Base-by-base conservation (phyloP, 202 grass and related monocot species). In the Brachypodium distachyon region DNA sequence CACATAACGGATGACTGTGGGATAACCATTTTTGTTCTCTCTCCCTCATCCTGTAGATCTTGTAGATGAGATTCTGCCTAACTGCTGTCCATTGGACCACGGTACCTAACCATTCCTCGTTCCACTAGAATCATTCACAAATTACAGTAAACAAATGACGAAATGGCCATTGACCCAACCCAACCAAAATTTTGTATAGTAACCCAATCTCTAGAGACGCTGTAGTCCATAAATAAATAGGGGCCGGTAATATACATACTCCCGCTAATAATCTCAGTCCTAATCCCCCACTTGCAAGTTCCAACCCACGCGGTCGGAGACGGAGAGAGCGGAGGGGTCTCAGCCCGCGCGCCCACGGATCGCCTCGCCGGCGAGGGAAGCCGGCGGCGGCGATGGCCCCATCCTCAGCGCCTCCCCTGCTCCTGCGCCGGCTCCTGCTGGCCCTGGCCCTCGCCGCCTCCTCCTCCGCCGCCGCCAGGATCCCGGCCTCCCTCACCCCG, bases 401-500 rank as follows among this genome's bases (percentile, higher is more conserved):
- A 51, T 66, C 59, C 17, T 1, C 22, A 5, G 32, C 33, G 39
- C 7, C 23, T 43, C 41, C 41, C 23, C 32, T 27, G 26, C 48
- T 21, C 70, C 50, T 3, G 48, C 51, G 14, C 61, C 22, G 37
- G 23, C 57, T 33, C 55, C 17, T 9, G 77, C 49, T 80, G 27
- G 18, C 60, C 33, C 42, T 87, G 7, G 50, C 40, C 1, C 21
- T 61, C 23, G 41, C 44, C n/a, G 43, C 55, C 28, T 37, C 39
- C 21, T 37, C 77, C 42, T 17, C 33, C 8, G 11, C 52, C 3
- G 25, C 22, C 17, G 76, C 61, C 31, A 65, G 23, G 54, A 81
- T 78, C 83, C 41, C 77, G 58, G 59, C 21, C 66, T 25, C 78
- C 53, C 17, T 63, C 72, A 91, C 81, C 71, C 73, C 82, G 61